These are phyloP conservation scores for Guillardia theta DNA, from an alignment of 78 protist species.

Conservation along the genomic window DNA sequence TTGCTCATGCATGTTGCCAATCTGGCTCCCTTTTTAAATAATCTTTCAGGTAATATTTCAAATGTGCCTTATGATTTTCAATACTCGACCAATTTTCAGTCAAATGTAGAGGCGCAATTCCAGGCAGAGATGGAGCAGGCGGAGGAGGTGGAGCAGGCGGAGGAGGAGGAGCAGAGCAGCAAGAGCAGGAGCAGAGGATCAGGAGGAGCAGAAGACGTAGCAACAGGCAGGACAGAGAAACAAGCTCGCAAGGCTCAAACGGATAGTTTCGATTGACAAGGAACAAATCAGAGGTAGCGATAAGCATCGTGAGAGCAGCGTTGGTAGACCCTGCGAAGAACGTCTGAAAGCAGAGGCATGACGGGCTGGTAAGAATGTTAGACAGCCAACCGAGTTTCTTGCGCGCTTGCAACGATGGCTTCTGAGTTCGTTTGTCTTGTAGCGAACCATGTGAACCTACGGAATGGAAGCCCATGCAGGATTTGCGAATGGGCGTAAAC, in stretches of 20 bases:
- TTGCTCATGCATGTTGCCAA: too few relatives aligned
- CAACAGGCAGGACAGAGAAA: not conserved
- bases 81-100: not conserved
- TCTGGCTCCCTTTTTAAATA: too few relatives aligned
- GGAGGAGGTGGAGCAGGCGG: not conserved
- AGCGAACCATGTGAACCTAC: too few relatives aligned
- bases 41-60: not conserved
- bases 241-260: too few relatives aligned
- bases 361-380: too few relatives aligned
- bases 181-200: too few relatives aligned
- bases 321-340: not conserved
- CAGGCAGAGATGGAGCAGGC: not conserved
- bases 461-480: too few relatives aligned
- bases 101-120: not conserved
- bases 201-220: not conserved
- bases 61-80: not conserved
- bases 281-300: not conserved
- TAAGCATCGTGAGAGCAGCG: not conserved
- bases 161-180: not conserved
- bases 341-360: not conserved
- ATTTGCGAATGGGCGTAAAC: too few relatives aligned
- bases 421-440: too few relatives aligned
- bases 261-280: not conserved
- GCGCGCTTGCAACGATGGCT: too few relatives aligned
- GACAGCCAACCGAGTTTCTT: too few relatives aligned